Conservation (phyloP, 2,329 filamentous ascomycete genomes). For the Verticillium longisporum region DNA sequence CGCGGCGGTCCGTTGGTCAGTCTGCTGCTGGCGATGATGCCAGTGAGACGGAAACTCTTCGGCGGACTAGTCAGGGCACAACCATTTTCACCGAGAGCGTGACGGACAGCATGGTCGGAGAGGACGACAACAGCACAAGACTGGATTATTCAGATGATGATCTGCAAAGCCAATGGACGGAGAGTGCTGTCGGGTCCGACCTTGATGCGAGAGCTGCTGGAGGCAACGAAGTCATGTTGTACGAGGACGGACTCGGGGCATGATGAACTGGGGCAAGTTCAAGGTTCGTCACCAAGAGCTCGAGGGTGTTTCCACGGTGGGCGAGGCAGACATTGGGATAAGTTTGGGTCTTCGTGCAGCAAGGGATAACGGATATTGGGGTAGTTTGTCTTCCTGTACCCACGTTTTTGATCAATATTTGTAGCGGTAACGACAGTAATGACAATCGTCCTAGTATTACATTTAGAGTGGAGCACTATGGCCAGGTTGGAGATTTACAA, state of each 20-base stretch:
- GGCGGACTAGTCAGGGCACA: constrained; percentile 40
- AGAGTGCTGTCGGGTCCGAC: constrained; percentile 25
- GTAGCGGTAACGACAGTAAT: background rate
- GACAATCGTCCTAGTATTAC: background rate
- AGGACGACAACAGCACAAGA: constrained; percentile 28
- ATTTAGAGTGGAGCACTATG: background rate
- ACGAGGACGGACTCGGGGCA: constrained; percentile 15
- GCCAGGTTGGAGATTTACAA: constrained; percentile 8
- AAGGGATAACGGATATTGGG: background rate
- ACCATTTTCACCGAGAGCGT: constrained; percentile 34
- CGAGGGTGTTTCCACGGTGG: too few relatives aligned
- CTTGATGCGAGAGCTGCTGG: constrained; percentile 1
- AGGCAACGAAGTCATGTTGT: constrained; percentile 2
- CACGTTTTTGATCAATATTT: background rate
- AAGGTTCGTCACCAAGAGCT: background rate
- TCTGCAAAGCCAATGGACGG: constrained; percentile 41
- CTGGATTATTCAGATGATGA: constrained; percentile 27
- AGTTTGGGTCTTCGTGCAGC: background rate
- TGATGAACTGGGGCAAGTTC: background rate
- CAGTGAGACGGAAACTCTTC: constrained; percentile 45
- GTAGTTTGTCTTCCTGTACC: background rate
- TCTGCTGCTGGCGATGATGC: constrained; percentile 22
- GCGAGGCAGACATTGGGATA: background rate
- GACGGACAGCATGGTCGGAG: constrained; percentile 16
- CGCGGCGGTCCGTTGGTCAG: constrained; percentile 4